These are phyloP conservation scores for Backusella parvicylindrica DNA, from an alignment of 192 early-diverging fungal species.

Conservation along the genomic window DNA sequence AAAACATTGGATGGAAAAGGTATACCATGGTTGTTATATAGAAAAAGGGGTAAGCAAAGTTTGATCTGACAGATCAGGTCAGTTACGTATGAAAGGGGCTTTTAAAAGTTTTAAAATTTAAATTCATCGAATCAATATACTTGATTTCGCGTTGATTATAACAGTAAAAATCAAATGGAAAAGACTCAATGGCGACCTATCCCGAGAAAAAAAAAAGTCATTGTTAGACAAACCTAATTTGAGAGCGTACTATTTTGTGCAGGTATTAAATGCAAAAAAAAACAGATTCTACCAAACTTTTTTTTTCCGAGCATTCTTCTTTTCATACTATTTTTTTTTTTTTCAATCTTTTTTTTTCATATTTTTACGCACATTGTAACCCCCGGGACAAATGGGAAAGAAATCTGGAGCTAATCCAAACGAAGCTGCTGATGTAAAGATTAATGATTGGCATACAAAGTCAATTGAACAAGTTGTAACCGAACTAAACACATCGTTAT, in stretches of 20 bases:
- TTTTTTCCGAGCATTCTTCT: neutral
- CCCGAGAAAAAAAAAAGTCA: neutral
- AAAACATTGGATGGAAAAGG: no score
- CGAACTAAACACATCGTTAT: neutral
- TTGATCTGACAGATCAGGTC: neutral
- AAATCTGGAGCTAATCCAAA: neutral
- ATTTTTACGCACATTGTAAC: neutral
- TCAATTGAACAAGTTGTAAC: neutral
- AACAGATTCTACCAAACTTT: no score
- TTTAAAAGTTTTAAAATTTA: neutral
- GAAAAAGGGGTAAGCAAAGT: neutral
- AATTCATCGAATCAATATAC: neutral
- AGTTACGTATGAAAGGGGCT: neutral
- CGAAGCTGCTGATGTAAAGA: constrained; percentile 61
- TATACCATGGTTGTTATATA: no score
- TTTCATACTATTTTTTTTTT: neutral
- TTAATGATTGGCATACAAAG: constrained; percentile 11
- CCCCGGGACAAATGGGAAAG: neutral
- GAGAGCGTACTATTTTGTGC: neutral
- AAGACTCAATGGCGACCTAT: neutral
- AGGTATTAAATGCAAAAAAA: neutral
- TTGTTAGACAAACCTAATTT: neutral
- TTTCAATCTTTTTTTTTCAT: neutral
- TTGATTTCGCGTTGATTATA: neutral
- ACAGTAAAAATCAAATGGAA: neutral